Percentiles rank a stretch among this genome's conserved stretches.
Evolutionary conservation across 768 basidiomycete species (phyloP).

Genomic region (Porphyrellus cyaneotinctus): DNA sequence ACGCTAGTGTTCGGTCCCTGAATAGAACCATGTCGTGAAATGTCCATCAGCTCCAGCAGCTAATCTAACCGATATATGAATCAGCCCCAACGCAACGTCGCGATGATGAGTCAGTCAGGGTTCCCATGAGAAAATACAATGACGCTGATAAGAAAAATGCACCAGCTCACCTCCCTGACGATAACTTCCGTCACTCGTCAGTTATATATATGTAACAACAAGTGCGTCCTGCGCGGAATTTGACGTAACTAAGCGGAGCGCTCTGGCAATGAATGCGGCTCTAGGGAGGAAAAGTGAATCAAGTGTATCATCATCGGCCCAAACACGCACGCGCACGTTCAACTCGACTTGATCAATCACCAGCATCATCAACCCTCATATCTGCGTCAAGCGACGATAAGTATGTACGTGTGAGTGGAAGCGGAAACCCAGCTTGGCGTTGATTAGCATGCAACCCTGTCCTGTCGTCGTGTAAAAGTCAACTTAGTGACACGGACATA

Average conservation of each 20-base stretch:
- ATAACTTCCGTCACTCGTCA: background rate
- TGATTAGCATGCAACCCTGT: background rate
- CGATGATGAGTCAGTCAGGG: too few relatives aligned
- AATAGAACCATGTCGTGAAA: too few relatives aligned
- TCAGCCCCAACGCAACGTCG: too few relatives aligned
- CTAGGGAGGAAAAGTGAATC: background rate
- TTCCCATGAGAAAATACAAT: too few relatives aligned
- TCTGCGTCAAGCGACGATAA: constrained; percentile 4
- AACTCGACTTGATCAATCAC: background rate
- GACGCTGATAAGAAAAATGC: too few relatives aligned
- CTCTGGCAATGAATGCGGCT: background rate
- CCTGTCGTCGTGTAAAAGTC: background rate
- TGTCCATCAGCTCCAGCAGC: too few relatives aligned
- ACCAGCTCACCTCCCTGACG: background rate
- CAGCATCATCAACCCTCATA: background rate
- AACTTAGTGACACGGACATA: too few relatives aligned
- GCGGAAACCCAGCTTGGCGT: background rate
- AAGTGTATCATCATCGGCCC: background rate
- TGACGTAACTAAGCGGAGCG: background rate
- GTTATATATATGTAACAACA: background rate
- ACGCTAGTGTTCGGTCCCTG: too few relatives aligned
- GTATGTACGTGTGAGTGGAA: background rate
- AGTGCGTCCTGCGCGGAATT: background rate
- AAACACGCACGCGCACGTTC: background rate
- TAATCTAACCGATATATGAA: too few relatives aligned